Percentiles rank a stretch among this genome's conserved stretches.
These are phyloP conservation scores for Aspergillus oerlinghausenensis DNA, from an alignment of 2,329 filamentous ascomycete genomes.

Conservation along the genomic window DNA sequence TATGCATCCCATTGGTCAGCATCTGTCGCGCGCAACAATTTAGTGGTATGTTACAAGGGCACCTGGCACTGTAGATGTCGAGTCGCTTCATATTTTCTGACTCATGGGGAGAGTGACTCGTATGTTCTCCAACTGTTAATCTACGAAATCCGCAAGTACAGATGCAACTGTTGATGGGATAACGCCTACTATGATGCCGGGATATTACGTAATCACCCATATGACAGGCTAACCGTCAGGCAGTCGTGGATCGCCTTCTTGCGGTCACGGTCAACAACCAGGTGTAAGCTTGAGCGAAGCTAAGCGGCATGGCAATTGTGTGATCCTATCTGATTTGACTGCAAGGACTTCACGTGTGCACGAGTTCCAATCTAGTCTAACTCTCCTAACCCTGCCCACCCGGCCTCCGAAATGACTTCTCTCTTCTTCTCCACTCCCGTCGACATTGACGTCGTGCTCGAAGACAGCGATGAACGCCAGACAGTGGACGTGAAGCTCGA, in stretches of 20 bases:
- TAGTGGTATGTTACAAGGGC: background rate
- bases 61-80: background rate
- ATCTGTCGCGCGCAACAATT: background rate
- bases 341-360: background rate
- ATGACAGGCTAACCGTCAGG: constrained; percentile 8
- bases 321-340: background rate
- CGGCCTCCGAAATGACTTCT: constrained; percentile 69
- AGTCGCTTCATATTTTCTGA: background rate
- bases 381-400: constrained; percentile 2
- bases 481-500: constrained; percentile 98
- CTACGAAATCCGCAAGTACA: background rate
- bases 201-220: constrained; percentile 14
- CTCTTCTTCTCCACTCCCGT: constrained; percentile 98
- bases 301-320: constrained; percentile 1
- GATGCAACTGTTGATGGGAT: background rate
- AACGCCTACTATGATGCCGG: background rate
- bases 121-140: background rate
- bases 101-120: background rate
- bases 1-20: background rate
- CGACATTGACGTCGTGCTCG: constrained; percentile 97
- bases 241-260: background rate
- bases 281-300: background rate
- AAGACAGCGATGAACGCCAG: constrained; percentile 87
- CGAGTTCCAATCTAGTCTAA: constrained; percentile 13
- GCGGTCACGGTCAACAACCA: background rate